These are phyloP conservation scores for Plasmodium gallinaceum DNA, from an alignment of 169 alveolate species.

Conservation along the genomic window DNA sequence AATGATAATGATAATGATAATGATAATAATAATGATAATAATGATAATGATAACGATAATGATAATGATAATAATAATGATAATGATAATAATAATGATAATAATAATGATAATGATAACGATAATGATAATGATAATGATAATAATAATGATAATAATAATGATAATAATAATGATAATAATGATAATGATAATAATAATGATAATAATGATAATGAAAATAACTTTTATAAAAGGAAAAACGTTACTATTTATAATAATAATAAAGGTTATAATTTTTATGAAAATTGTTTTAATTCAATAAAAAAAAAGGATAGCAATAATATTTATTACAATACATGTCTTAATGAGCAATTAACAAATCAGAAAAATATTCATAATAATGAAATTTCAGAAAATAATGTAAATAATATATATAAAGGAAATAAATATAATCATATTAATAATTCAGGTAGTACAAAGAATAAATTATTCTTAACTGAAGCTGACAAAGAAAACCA, in stretches of 20 bases:
- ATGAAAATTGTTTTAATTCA: no score
- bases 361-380: background rate
- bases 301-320: no score
- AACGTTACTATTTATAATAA: background rate
- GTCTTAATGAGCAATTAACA: no score
- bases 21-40: background rate
- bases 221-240: background rate
- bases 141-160: background rate
- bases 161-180: background rate
- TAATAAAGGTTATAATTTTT: no score
- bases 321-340: no score
- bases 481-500: constrained; percentile 13
- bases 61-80: background rate
- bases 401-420: constrained; percentile 5
- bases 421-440: constrained; percentile 15
- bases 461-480: background rate
- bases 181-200: background rate
- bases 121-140: background rate
- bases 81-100: background rate
- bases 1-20: constrained; percentile 9
- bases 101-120: background rate
- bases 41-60: background rate
- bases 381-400: background rate
- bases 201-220: background rate
- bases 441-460: constrained; percentile 1